Base-by-base conservation (phyloP, 768 basidiomycete species). In the Leccinum imitatum region DNA sequence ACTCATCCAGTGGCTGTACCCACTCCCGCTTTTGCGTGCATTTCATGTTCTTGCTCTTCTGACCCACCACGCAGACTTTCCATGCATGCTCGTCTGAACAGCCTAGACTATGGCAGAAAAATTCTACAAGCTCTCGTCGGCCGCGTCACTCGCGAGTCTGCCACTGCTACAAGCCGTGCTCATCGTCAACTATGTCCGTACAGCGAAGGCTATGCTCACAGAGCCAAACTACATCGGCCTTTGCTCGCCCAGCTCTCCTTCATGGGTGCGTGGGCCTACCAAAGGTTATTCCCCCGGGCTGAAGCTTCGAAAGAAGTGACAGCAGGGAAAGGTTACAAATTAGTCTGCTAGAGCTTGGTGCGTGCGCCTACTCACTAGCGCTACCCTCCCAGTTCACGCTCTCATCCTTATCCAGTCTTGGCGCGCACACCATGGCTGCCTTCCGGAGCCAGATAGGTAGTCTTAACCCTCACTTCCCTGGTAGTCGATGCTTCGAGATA, bases 251-350 rank as follows among this genome's bases (percentile, higher is more conserved):
- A 90, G 30, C 76, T 79, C 1, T 86, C 81, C 65, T 73, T 93
- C 5, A 67, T 81, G 59, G 86, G 90, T 54, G 90, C 90, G 3
- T 93, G 90, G 91, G 78, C 80, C 56, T 92, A 83, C 67, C 85
- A 89, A 63, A 79, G 87, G 15, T 84, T 84, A 0, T 92, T 91
- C 66, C 80, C 79, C 21, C 21, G 21, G 21, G 21, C 21, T 4
- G 25, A 25, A 25, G 25, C 4, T 25, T 25, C 35, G 89, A 93
- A 65, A 71, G 67, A 9, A 78, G 80, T 48, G 74, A 79, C 27
- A 82, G 79, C 23, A 82, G 88, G 1, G 71, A 78, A 14, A 77
- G 83, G 50, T 71, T 92, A 11, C 72, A 89, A 15, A 73, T 91
- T 3, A 81, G 82, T 25, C 4, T 25, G 25, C 56, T 91, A 87